Percentiles rank a stretch among this genome's conserved stretches.
Conservation (phyloP, 768 basidiomycete species). For the Pleurotus tuoliensis region DNA sequence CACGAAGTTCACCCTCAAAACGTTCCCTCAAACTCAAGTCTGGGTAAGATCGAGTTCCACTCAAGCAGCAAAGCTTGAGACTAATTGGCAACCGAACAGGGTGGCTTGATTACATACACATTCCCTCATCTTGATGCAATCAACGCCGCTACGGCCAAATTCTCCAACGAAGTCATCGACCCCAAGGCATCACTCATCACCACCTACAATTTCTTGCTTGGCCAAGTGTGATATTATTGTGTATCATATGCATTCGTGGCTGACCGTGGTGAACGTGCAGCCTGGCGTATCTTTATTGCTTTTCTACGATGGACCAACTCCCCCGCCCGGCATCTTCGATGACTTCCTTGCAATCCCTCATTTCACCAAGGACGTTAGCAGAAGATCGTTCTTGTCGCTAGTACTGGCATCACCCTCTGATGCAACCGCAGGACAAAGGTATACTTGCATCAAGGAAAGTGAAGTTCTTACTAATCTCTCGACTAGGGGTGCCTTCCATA, state of each 20-base stretch:
- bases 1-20: constrained; percentile 51
- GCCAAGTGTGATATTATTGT: constrained; percentile 6
- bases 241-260: background rate
- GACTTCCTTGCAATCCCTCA: constrained; percentile 42
- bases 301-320: constrained; percentile 57
- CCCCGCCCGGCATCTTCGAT: constrained; percentile 48
- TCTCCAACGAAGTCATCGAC: constrained; percentile 37
- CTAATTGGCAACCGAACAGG: constrained; percentile 27
- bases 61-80: background rate
- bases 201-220: constrained; percentile 35
- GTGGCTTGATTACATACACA: constrained; percentile 39
- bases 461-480: constrained; percentile 10
- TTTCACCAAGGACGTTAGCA: constrained; percentile 32
- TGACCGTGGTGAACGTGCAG: constrained; percentile 7
- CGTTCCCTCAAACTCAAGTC: constrained; percentile 50
- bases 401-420: constrained; percentile 34
- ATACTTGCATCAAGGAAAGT: background rate
- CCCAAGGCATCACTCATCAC: constrained; percentile 49
- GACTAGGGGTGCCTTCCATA: constrained; percentile 32
- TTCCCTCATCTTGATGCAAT: constrained; percentile 19
- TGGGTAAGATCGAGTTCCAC: constrained; percentile 40
- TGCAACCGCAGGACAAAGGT: constrained; percentile 24
- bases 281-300: constrained; percentile 29
- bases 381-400: constrained; percentile 37
- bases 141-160: constrained; percentile 34